phyloP scores from a whole-genome alignment of 1,139 yeast genomes.

The Yamadazyma diospyri region DNA sequence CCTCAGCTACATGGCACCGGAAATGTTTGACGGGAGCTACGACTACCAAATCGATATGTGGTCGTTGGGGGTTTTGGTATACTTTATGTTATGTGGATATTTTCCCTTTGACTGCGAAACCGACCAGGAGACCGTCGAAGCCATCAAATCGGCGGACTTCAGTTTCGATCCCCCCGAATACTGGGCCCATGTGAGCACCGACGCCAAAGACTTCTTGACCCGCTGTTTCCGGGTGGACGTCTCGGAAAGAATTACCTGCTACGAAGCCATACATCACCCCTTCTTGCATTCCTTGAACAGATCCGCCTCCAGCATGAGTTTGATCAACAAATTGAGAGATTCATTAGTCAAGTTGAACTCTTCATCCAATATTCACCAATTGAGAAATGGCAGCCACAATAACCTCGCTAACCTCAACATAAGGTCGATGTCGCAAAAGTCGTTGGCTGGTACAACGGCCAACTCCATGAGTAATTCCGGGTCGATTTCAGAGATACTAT shows the following conservation, averaged over 20 bases:
- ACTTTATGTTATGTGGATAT: constrained; percentile 71
- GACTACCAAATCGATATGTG: constrained; percentile 65
- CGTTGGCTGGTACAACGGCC: not conserved
- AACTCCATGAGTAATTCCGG: not conserved
- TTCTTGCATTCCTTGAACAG: constrained; percentile 26
- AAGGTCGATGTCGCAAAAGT: constrained; percentile 2
- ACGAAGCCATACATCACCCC: constrained; percentile 47
- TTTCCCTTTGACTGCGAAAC: constrained; percentile 79
- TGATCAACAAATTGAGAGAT: constrained; percentile 7
- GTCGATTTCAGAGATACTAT: not conserved
- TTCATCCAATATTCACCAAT: constrained; percentile 2
- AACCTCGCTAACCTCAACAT: constrained; percentile 1
- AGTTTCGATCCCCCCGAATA: constrained; percentile 58
- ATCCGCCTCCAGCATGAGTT: constrained; percentile 6
- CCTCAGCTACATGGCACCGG: constrained; percentile 75
- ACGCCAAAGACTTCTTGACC: constrained; percentile 58
- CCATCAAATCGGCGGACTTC: constrained; percentile 55
- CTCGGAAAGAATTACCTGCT: constrained; percentile 43
- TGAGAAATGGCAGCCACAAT: constrained; percentile 3
- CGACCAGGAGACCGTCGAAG: constrained; percentile 64
- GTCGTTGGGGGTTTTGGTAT: constrained; percentile 74
- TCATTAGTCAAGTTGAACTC: constrained; percentile 4
- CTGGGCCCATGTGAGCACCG: constrained; percentile 52
- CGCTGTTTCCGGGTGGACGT: constrained; percentile 52
- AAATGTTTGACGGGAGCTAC: constrained; percentile 51